phyloP scores from a whole-genome alignment of 2,329 filamentous ascomycete genomes.

The Ceratocystis albifundus region DNA sequence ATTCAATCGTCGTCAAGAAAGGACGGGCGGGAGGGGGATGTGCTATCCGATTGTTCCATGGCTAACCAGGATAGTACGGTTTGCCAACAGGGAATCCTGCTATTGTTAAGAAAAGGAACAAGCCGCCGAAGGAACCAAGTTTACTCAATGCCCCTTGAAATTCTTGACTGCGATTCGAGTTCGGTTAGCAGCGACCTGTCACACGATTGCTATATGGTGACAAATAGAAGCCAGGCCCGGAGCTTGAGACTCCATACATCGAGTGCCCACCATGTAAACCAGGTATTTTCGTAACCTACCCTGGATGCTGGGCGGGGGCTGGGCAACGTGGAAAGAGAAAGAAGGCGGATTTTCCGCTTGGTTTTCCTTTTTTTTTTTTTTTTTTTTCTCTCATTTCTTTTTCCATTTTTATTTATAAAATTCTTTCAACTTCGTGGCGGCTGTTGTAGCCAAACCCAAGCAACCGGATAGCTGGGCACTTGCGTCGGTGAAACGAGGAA shows the following conservation, averaged over 20 bases:
- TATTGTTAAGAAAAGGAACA: constrained; percentile 5
- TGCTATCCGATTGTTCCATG: neutral
- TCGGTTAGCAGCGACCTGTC: constrained; percentile 9
- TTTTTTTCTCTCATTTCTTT: no score
- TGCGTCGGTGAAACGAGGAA: neutral
- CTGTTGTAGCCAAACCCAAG: neutral
- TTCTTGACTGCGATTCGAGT: neutral
- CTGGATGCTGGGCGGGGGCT: no score
- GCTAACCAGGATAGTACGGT: neutral
- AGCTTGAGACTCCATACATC: no score
- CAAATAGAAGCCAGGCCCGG: neutral
- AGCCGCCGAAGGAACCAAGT: constrained; percentile 5
- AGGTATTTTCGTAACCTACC: no score
- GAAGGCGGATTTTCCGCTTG: neutral
- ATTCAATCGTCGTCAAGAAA: no score
- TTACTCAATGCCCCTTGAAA: neutral
- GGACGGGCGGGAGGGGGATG: no score
- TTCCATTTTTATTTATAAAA: no score
- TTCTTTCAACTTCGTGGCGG: neutral
- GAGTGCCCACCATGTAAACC: no score
- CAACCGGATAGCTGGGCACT: neutral
- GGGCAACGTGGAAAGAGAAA: no score
- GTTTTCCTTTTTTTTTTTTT: no score
- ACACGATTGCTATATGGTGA: neutral
- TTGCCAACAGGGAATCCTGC: neutral